Base-by-base conservation (phyloP, 1,284 basidiomycete species). In the Calocybe gambosa region DNA sequence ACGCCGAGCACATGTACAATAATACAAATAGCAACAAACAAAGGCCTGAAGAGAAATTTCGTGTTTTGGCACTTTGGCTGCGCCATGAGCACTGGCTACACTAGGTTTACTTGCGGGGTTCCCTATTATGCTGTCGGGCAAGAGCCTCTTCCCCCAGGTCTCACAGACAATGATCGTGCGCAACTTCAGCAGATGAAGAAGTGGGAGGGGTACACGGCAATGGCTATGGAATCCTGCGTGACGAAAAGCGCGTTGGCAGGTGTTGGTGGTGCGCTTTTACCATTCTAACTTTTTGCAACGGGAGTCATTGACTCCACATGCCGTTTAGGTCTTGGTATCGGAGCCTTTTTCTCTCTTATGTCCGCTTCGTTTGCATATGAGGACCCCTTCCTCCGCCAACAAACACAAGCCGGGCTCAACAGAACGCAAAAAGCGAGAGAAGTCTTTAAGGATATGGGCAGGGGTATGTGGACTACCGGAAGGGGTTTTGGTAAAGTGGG, bases 281-380 rank as follows among this genome's bases (percentile, higher is more conserved):
- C 28, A 5, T 28, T 12, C 18, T 15, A n/a, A 10, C 12, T 31
- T 5, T 13, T 13, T 43, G 15, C n/a, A 5, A 16, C 18, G 10
- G 37, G 25, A 23, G 21, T 23, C 23, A 39, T 33, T 43, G 31
- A 50, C 40, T 47, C 29, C 42, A 47, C 28, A 33, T 4, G 16
- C 13, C 26, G n/a, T 19, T n/a, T 28, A 89, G 95, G 93, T 49
- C 85, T 98, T 60, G 93, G 78, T 9, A 76, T 98, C 40, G 96
- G 95, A 53, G 94, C 86, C 23, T 94, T 98, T 73, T 93, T 99
- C 70, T 91, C 92, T 1, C 76, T 99, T 51, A 95, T 99, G 93
- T 92, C 89, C 36, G 77, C 93, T 10, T 93, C 91, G 25, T 95
- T 99, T 62, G 87, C 89, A 20, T 93, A 96, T 59, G 95, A 98